Evolutionary conservation across 768 basidiomycete species (phyloP).

Genomic region (Rhodotorula toruloides): DNA sequence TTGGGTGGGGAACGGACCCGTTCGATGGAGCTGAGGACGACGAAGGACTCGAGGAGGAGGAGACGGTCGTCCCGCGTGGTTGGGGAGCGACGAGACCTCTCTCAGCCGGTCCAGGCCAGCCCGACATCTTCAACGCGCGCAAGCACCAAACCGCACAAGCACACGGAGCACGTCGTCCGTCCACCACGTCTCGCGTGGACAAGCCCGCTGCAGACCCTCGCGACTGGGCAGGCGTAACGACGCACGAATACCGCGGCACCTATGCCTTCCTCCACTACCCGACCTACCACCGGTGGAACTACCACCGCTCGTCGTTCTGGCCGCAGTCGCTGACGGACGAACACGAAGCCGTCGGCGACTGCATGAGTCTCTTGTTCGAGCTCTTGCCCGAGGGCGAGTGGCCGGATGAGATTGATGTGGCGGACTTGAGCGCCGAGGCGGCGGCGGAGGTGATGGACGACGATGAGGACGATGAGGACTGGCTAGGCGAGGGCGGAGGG

Average conservation of each 20-base stretch:
- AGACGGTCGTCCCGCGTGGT: constrained; percentile 1
- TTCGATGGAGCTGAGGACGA: not conserved
- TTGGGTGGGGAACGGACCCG: constrained; percentile 3
- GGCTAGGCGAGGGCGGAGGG: not conserved
- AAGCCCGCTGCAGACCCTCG: no score
- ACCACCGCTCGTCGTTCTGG: not conserved
- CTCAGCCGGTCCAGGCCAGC: not conserved
- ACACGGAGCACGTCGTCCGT: no score
- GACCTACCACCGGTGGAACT: constrained; percentile 1
- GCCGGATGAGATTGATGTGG: constrained; percentile 2
- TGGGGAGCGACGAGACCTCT: constrained; percentile 4
- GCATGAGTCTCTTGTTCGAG: constrained; percentile 17
- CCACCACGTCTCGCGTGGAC: no score
- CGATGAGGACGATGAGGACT: constrained; percentile 6
- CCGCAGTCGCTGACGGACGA: constrained; percentile 16
- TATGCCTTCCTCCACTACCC: constrained; percentile 28
- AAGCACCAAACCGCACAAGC: no score
- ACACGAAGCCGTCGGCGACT: constrained; percentile 32
- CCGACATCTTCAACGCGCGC: no score
- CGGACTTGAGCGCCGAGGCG: not conserved
- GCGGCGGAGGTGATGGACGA: not conserved
- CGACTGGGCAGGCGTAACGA: constrained; percentile 29
- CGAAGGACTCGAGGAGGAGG: not conserved
- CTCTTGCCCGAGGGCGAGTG: constrained; percentile 27
- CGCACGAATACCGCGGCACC: constrained; percentile 18